phyloP scores from a whole-genome alignment of 2,329 filamentous ascomycete genomes.

The Epichloe uncinata region DNA sequence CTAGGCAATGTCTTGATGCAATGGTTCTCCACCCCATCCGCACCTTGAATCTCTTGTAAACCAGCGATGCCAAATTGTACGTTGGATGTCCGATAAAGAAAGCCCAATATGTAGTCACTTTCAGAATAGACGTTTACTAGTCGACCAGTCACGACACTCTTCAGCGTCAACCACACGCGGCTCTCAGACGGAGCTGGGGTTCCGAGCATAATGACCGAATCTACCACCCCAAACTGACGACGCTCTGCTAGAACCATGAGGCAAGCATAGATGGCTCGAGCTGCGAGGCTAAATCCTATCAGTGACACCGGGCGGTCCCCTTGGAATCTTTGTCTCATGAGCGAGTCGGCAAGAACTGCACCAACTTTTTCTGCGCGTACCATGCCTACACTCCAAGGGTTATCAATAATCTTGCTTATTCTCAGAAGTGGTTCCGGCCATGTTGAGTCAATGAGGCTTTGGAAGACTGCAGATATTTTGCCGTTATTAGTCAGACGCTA shows the following conservation, averaged over 20 bases:
- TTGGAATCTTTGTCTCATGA: conserved; percentile 64
- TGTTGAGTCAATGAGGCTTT: conserved; percentile 41
- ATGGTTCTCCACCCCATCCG: conserved; percentile 53
- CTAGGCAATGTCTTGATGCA: conserved; percentile 51
- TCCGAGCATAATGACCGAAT: conserved; percentile 76
- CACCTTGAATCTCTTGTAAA: conserved; percentile 57
- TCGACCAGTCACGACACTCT: conserved; percentile 66
- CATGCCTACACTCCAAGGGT: conserved; percentile 67
- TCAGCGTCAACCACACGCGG: conserved; percentile 62
- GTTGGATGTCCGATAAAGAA: conserved; percentile 72
- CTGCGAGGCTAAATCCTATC: conserved; percentile 71
- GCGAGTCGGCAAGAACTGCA: conserved; percentile 61
- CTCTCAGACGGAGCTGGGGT: conserved; percentile 62
- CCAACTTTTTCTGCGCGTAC: conserved; percentile 61
- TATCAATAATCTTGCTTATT: conserved; percentile 63
- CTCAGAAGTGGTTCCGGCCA: conserved; percentile 54
- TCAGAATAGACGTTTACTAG: conserved; percentile 85
- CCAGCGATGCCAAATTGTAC: conserved; percentile 77
- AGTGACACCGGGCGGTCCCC: conserved; percentile 71
- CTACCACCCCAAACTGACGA: conserved; percentile 72
- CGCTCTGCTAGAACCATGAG: conserved; percentile 68
- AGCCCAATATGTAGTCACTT: conserved; percentile 77
- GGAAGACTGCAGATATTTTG: conserved; percentile 28
- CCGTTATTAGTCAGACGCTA: background rate
- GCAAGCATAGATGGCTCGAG: conserved; percentile 73